Percentiles rank a stretch among this genome's conserved stretches.
phyloP scores from a whole-genome alignment of 192 early-diverging fungal species.

The Lunasporangiospora selenospora region DNA sequence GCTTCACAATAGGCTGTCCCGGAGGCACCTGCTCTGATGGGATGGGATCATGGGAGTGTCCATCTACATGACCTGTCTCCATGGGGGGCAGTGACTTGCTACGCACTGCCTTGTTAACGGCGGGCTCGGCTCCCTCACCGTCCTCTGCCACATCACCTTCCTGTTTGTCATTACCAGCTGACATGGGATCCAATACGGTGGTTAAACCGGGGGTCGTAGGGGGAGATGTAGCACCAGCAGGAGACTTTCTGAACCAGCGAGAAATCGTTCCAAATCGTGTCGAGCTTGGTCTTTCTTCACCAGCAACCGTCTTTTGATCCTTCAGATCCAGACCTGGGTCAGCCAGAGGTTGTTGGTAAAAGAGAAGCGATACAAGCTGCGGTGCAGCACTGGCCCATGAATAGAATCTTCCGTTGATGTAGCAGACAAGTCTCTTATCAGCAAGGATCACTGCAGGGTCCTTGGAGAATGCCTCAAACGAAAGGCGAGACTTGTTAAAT shows the following conservation, averaged over 20 bases:
- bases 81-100: constrained; percentile 39
- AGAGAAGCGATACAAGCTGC: constrained; percentile 60
- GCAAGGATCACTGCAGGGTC: constrained; percentile 35
- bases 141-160: constrained; percentile 10
- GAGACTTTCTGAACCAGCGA: constrained; percentile 40
- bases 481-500: constrained; percentile 23
- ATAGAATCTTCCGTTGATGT: constrained; percentile 60
- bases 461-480: constrained; percentile 37
- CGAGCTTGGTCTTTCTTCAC: constrained; percentile 28
- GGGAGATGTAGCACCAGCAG: constrained; percentile 17
- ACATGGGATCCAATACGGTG: not conserved
- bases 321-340: constrained; percentile 27
- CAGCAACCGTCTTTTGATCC: constrained; percentile 28
- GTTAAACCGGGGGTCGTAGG: constrained; percentile 9
- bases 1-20: constrained; percentile 18
- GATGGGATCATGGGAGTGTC: constrained; percentile 10
- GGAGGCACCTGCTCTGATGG: constrained; percentile 17
- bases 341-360: constrained; percentile 63
- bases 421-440: constrained; percentile 44
- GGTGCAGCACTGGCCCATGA: constrained; percentile 67
- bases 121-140: constrained; percentile 14
- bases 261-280: constrained; percentile 45
- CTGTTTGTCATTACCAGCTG: too few relatives aligned
- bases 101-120: constrained; percentile 28
- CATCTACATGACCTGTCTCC: constrained; percentile 6